Evolutionary conservation across 1,139 yeast species (phyloP), one percentile per base, ranked within the genome.

Genomic region (Geotrichum histeridarum): DNA sequence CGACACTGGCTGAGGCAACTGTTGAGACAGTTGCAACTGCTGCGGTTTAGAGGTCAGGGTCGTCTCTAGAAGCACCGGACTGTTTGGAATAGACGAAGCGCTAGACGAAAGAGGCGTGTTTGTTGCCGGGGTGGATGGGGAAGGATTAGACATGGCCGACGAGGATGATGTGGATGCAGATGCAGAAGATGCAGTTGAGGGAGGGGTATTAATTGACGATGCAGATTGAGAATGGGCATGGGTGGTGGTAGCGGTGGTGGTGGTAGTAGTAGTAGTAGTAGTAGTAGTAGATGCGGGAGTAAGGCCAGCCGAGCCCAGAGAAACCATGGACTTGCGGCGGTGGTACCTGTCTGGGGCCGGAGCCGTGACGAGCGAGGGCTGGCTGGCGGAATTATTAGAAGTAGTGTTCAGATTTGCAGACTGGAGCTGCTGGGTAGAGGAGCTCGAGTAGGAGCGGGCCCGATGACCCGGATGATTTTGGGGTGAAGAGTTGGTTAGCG

Each of bases 291-390:
- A 22, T n/a, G 43, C 14, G 15, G 9, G 6, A 3, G 32, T 8
- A 18, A 6, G n/a, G 9, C 41, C 48, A 32, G 53, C 41, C 32
- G 54, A 46, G 44, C 55, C 31, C 31, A 52, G 41, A 30, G 55
- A 36, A 14, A 54, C 39, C 17, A 59, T 53, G 11, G 62, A 63
- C 54, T 60, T 61, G 52, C 67, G 58, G 15, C 70, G 64, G 53
- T 67, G 69, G 51, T 67, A 67, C 31, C 70, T 57, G 50, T 63
- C 69, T 12, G 70, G 70, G 39, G 59, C 58, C 11, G 54, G 55
- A 32, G 57, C 52, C 5, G 50, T 50, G 15, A 47, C 48, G 22
- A 54, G 27, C 5, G 56, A 54, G 15, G 56, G 56, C 9, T 54
- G 56, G 12, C 43, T 17, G 6, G 18, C 41, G 30, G 48, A 44